Evolutionary conservation across 345 rosid species (phyloP), one percentile per base, ranked within the genome.

Genomic region (Corchorus olitorius): DNA sequence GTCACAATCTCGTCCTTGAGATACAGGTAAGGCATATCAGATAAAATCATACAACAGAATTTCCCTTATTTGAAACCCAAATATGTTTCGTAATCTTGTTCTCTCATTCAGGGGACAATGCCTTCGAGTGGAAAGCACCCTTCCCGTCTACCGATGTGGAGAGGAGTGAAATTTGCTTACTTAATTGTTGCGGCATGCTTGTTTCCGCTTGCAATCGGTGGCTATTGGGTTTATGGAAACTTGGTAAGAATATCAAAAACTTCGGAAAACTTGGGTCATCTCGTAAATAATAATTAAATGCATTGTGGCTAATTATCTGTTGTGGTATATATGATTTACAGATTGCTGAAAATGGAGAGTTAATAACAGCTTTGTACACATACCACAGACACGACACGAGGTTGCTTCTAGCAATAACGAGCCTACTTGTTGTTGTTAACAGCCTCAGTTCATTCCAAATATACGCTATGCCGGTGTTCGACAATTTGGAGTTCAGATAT

Each of bases 1-100:
- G 94, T 59, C 94, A 90, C 75, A 88, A 90, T 77, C 85, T 87
- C 20, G 89, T 87, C 37, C 89, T 90, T 2, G 92, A 90, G 75
- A 84, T 90, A 79, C 92, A 90, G 90, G 93, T 86, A 37, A 56
- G 65, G 0, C 16, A 9, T 27, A 19, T 54, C 46, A 50, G 8
- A 34, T 54, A 4, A 56, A 56, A 35, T 58, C 20, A 12, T 72
- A 34, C 12, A 3, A 11, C 6, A 34, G 22, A 3, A 11, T 11
- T 2, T 49, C 12, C 8, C 14, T 60, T 41, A 14, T 27, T 34
- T n/a, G 8, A 17, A 39, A 15, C 15, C 20, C 20, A 16, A 15
- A 52, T 1, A n/a, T 46, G 20, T 6, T 15, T 41, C 1, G 6
- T 41, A 20, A 3, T 45, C 4, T 15, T 59, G 10, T 1, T 45